A percentile compares a stretch with the other conserved stretches of the same genome.
Conservation (phyloP, 1,284 basidiomycete species). For the Ustilago hordei region DNA sequence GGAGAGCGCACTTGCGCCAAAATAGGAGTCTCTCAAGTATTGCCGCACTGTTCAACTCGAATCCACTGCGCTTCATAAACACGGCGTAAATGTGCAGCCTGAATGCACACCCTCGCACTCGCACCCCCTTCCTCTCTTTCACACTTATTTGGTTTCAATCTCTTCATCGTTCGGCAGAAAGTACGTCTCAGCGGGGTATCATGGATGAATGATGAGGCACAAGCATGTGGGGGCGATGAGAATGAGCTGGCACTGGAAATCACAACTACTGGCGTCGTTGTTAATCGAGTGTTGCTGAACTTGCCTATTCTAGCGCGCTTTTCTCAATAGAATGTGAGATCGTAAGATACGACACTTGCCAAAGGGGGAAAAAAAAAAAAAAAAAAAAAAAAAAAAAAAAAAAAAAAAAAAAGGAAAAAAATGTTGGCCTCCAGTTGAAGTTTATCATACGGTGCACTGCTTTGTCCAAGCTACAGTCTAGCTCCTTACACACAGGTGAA, state of each 20-base stretch:
- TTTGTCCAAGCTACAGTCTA: too few relatives aligned
- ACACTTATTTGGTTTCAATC: too few relatives aligned
- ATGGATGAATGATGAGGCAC: too few relatives aligned
- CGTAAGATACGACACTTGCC: background rate
- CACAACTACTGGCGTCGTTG: background rate
- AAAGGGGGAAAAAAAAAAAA: too few relatives aligned
- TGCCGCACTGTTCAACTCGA: background rate
- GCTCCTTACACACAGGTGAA: too few relatives aligned
- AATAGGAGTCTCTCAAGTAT: background rate
- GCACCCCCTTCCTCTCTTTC: too few relatives aligned
- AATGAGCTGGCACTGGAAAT: background rate
- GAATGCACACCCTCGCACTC: background rate
- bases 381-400: too few relatives aligned
- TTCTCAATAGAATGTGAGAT: background rate
- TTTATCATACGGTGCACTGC: too few relatives aligned
- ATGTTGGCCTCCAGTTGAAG: background rate
- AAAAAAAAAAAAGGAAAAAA: too few relatives aligned
- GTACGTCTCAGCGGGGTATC: too few relatives aligned
- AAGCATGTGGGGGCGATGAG: too few relatives aligned
- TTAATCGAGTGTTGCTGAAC: background rate
- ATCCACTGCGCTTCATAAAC: background rate
- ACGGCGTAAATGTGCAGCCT: background rate
- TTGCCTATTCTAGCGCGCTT: conserved; percentile 9
- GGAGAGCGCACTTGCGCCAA: background rate
- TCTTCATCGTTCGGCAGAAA: too few relatives aligned